phyloP scores from a whole-genome alignment of 2,329 filamentous ascomycete genomes.

The Trichophyton rubrum region DNA sequence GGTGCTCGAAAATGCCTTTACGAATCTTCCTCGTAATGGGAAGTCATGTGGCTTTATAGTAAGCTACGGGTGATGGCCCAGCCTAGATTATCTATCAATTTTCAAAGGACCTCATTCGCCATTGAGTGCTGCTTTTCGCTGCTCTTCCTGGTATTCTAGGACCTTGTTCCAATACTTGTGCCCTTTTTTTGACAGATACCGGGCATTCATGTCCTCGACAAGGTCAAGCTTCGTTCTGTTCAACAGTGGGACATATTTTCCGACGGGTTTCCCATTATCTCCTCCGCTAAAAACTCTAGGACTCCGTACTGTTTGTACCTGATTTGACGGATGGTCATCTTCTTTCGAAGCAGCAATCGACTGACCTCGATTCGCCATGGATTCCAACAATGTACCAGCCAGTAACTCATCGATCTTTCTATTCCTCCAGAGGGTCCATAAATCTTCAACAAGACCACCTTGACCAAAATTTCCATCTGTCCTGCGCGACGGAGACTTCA shows the following conservation, averaged over 20 bases:
- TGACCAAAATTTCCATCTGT: conserved; percentile 50
- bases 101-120: not conserved
- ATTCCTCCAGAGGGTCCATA: conserved; percentile 75
- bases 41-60: not conserved
- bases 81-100: not conserved
- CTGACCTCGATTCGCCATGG: conserved; percentile 37
- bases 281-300: conserved; percentile 48
- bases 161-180: conserved; percentile 2
- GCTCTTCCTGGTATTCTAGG: not conserved
- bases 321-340: conserved; percentile 15
- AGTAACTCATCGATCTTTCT: conserved; percentile 84
- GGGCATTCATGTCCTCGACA: conserved; percentile 50
- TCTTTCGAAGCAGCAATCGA: conserved; percentile 20
- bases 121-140: not conserved
- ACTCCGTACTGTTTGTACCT: conserved; percentile 25
- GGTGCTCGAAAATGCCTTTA: conserved; percentile 73
- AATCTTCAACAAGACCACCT: conserved; percentile 54
- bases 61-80: not conserved
- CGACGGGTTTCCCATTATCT: conserved; percentile 41
- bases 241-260: conserved; percentile 47
- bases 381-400: conserved; percentile 58
- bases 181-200: conserved; percentile 33
- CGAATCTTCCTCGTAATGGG: conserved; percentile 44
- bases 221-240: conserved; percentile 44
- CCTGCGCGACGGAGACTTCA: conserved; percentile 23